Conservation (phyloP, 2,329 filamentous ascomycete species). For the Huntiella abstrusa region DNA sequence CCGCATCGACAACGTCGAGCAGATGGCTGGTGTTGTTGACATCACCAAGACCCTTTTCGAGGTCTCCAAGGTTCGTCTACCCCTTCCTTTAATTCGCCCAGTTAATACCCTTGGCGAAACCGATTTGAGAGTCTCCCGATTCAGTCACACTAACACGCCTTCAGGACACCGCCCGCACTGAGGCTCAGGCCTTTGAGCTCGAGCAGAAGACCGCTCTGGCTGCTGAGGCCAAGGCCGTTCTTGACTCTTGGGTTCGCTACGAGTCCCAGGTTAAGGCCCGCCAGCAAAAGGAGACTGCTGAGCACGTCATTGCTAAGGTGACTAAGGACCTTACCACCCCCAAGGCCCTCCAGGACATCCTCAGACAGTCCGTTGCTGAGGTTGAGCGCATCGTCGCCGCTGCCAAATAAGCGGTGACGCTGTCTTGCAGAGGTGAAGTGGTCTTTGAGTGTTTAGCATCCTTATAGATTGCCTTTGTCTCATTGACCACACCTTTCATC, state of each 20-base stretch:
- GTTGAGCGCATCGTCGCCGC: slow-evolving; percentile 56
- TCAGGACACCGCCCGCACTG: slow-evolving; percentile 89
- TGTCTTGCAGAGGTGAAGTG: no score
- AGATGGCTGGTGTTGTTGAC: slow-evolving; percentile 85
- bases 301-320: slow-evolving; percentile 89
- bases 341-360: slow-evolving; percentile 90
- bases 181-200: slow-evolving; percentile 90
- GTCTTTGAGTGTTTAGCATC: no score
- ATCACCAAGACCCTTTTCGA: slow-evolving; percentile 94
- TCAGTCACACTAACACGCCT: neutral
- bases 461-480: no score
- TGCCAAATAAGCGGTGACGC: slow-evolving; percentile 10
- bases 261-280: slow-evolving; percentile 97
- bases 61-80: slow-evolving; percentile 70
- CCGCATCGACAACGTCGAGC: slow-evolving; percentile 84
- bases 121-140: neutral
- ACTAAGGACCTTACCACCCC: slow-evolving; percentile 98
- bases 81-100: neutral
- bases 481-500: no score
- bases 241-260: slow-evolving; percentile 98
- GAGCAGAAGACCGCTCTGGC: slow-evolving; percentile 91
- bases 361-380: slow-evolving; percentile 89
- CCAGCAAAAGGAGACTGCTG: slow-evolving; percentile 90
- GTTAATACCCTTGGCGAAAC: neutral
- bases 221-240: slow-evolving; percentile 79